Base-by-base conservation (phyloP, 2,329 filamentous ascomycete species). In the Tolypocladium nubicola region DNA sequence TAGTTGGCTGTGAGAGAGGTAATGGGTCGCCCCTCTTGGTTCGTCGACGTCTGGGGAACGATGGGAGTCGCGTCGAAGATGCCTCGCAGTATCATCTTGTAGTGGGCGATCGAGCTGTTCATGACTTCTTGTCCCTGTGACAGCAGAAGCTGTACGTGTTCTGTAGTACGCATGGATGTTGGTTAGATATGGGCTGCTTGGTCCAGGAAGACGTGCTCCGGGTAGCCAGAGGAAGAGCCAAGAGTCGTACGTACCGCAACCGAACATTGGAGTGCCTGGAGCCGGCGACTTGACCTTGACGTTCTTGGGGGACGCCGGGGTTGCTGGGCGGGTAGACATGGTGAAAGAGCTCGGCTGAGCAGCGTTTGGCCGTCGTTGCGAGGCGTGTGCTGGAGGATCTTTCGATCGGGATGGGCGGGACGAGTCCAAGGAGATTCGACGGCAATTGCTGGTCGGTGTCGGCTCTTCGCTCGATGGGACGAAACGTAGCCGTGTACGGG, bases 61-160 rank as follows among this genome's bases (percentile, higher is more conserved):
- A 85, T 78, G 55, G 81, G 83, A 53, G 77, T 82, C 60, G 81
- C 78, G 69, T 90, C 86, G 71, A 87, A 86, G 61, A 92, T 85
- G 58, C 82, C 82, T 59, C 85, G 80, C 43, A 91, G 76, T 59
- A 90, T 82, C 66, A 83, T 80, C 67, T 86, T 88, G 72, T 92
- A 92, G 64, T 88, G 82, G 57, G 83, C 77, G 59, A 89, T 83
- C 23, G 86, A 87, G 60, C 79, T 84, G 64, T 88, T 86, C 71
- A 84, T 85, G 19, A 82, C 81, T 61, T 85, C 82, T 61, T 83
- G 81, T 52, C 75, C 79, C 65, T 79, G 81, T 39, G 76, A 78
- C 39, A 90, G 77, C 59, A 91, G 80, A 30, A 79, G 76, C 68
- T 89, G 85, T 53, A 89, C 80, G 71, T 92, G 88, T 69, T 89